Conservation (phyloP, 441 rosid species). For the Populus hybrid region DNA sequence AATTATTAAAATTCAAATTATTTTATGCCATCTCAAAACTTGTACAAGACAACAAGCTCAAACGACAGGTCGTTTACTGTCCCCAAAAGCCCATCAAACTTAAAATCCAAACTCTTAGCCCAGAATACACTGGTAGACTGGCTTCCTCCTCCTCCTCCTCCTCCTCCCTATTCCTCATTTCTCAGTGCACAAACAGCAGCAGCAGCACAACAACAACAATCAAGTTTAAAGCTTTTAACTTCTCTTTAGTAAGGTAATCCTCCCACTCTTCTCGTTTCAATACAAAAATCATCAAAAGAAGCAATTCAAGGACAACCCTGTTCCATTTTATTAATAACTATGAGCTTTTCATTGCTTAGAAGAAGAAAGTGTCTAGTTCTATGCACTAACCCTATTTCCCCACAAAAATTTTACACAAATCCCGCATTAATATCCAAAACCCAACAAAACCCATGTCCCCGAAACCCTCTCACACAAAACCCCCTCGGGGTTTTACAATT, state of each 20-base stretch:
- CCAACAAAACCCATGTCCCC: slow-evolving; percentile 30
- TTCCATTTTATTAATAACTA: slow-evolving; percentile 17
- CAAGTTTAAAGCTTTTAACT: not conserved
- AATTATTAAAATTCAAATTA: no score
- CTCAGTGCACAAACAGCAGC: not conserved
- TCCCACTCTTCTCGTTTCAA: not conserved
- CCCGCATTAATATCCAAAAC: slow-evolving; percentile 19
- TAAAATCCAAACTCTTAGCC: not conserved
- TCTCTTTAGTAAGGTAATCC: not conserved
- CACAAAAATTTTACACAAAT: slow-evolving; percentile 12
- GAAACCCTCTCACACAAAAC: slow-evolving; percentile 25
- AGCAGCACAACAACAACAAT: not conserved
- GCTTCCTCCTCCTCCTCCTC: not conserved
- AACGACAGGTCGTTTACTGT: not conserved
- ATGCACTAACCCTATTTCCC: slow-evolving; percentile 21
- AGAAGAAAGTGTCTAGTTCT: slow-evolving; percentile 28
- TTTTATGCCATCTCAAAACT: not conserved
- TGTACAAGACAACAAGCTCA: not conserved
- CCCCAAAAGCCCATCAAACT: not conserved
- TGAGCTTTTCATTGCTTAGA: slow-evolving; percentile 41
- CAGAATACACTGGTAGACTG: not conserved
- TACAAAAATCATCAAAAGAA: not conserved
- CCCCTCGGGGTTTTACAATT: slow-evolving; percentile 24
- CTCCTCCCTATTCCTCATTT: not conserved
- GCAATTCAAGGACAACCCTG: not conserved